Conservation (phyloP, 2,329 filamentous ascomycete species). For the Cercospora sojina region DNA sequence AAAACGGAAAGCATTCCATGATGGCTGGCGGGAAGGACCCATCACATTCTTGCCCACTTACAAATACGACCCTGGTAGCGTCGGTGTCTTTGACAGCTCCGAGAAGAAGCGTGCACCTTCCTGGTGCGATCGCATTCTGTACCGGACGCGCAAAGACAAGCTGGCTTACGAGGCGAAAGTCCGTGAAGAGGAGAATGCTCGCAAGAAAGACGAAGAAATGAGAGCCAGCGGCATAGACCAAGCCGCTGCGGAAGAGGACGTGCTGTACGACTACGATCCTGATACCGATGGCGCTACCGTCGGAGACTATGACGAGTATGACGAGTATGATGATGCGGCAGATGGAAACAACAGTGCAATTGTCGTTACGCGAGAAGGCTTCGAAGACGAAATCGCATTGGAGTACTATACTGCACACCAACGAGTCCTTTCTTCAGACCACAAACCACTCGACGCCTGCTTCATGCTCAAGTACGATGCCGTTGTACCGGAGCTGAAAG, state of each 20-base stretch:
- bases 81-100: conserved; percentile 89
- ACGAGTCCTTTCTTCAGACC: conserved; percentile 85
- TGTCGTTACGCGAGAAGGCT: conserved; percentile 59
- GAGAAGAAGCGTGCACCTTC: conserved; percentile 91
- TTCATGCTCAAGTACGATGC: conserved; percentile 85
- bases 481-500: conserved; percentile 79
- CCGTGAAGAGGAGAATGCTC: conserved; percentile 64
- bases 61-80: conserved; percentile 94
- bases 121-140: conserved; percentile 96
- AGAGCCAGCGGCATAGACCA: conserved; percentile 72
- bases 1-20: conserved; percentile 76
- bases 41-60: conserved; percentile 92
- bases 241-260: conserved; percentile 72
- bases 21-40: conserved; percentile 86
- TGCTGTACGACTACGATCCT: conserved; percentile 88
- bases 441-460: conserved; percentile 83
- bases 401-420: conserved; percentile 84
- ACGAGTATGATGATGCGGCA: conserved; percentile 48
- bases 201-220: conserved; percentile 80
- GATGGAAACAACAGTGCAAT: conserved; percentile 51
- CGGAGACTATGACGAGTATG: conserved; percentile 57
- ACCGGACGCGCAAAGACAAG: conserved; percentile 70
- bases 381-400: conserved; percentile 55
- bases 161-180: conserved; percentile 61
- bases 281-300: conserved; percentile 66